A percentile compares a stretch with the other conserved stretches of the same genome.
Evolutionary conservation across 2,329 filamentous ascomycete genomes (phyloP).

Genomic region (Tolypocladium inflatum): DNA sequence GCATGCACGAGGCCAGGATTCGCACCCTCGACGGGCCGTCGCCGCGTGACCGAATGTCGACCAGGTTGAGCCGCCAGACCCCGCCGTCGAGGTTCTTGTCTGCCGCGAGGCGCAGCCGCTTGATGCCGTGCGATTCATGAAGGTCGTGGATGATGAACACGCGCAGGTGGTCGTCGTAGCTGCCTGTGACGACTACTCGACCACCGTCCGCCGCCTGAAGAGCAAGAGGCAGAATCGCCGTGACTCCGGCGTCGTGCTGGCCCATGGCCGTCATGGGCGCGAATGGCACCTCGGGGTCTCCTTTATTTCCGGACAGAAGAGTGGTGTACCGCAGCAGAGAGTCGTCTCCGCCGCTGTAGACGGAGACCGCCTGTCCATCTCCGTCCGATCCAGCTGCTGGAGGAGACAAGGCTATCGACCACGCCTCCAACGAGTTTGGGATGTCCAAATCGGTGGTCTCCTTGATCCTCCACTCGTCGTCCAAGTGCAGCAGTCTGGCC

Average conservation of each 20-base stretch:
- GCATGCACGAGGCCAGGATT: constrained; percentile 88
- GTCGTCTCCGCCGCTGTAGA: constrained; percentile 72
- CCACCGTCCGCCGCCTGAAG: constrained; percentile 29
- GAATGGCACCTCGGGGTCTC: constrained; percentile 10
- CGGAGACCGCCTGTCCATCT: constrained; percentile 18
- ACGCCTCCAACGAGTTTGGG: constrained; percentile 56
- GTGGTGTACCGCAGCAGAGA: constrained; percentile 44
- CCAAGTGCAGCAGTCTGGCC: constrained; percentile 45
- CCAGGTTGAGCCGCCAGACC: constrained; percentile 74
- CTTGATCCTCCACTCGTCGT: constrained; percentile 29
- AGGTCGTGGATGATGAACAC: constrained; percentile 45
- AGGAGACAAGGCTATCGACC: constrained; percentile 57
- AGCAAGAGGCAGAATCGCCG: constrained; percentile 67
- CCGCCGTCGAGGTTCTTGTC: constrained; percentile 65
- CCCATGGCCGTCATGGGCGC: constrained; percentile 26
- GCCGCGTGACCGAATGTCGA: constrained; percentile 24
- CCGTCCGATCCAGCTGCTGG: constrained; percentile 9
- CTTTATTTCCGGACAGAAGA: constrained; percentile 14
- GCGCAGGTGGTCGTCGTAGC: constrained; percentile 80
- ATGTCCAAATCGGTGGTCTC: constrained; percentile 28
- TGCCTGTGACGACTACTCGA: constrained; percentile 68
- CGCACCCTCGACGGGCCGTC: constrained; percentile 22
- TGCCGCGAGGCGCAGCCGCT: constrained; percentile 43
- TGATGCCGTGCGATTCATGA: constrained; percentile 27
- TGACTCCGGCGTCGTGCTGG: constrained; percentile 74